Percentiles rank a stretch among this genome's conserved stretches.
Evolutionary conservation across 495 filamentous ascomycete genomes (phyloP).

Genomic region (Apodospora peruviana): DNA sequence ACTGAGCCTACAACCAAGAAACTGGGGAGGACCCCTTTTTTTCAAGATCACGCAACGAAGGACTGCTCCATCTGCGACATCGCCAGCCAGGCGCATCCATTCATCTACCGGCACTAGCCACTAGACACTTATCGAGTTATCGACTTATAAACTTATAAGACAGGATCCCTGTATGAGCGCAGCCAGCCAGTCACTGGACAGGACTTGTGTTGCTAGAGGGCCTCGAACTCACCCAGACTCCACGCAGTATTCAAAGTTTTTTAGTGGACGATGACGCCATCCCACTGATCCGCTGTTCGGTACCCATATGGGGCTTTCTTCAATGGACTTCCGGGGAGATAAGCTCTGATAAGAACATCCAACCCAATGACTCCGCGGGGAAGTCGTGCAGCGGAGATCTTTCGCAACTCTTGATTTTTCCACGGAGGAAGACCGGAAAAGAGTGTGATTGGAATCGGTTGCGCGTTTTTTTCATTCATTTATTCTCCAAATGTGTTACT

Average conservation of each 20-base stretch:
- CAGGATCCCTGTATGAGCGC: neutral
- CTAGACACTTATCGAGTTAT: neutral
- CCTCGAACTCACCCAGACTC: neutral
- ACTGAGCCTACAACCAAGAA: no score
- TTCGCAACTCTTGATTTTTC: neutral
- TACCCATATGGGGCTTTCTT: neutral
- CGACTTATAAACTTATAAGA: neutral
- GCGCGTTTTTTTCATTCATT: no score
- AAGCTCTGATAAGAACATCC: no score
- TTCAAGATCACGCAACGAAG: no score
- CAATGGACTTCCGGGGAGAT: no score
- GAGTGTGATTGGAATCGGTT: no score
- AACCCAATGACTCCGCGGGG: slow-evolving; percentile 20
- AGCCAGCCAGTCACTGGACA: neutral
- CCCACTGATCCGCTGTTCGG: neutral
- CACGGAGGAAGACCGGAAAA: neutral
- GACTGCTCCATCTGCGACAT: neutral
- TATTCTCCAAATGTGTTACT: no score
- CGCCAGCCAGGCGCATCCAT: no score
- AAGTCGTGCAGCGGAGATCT: neutral
- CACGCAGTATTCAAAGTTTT: slow-evolving; percentile 18
- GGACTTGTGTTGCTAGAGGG: neutral
- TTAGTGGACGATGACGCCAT: slow-evolving; percentile 29
- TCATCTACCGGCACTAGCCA: no score
- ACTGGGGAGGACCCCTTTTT: no score